phyloP scores from a whole-genome alignment of 495 filamentous ascomycete genomes.

The Hapsidospora chrysogenum region DNA sequence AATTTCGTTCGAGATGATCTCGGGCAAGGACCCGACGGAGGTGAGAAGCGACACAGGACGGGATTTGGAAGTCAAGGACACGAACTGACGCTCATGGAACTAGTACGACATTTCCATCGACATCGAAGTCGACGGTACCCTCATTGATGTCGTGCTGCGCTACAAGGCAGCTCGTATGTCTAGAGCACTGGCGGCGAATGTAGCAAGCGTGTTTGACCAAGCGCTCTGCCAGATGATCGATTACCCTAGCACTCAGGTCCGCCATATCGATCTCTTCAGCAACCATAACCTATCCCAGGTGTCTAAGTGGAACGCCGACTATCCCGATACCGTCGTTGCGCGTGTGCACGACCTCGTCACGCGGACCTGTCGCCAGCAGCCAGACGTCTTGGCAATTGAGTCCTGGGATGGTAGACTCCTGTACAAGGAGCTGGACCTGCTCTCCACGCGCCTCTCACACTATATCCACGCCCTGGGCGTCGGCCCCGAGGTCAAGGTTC shows the following conservation, averaged over 20 bases:
- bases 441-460: slow-evolving; percentile 26
- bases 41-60: too few species aligned
- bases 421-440: slow-evolving; percentile 16
- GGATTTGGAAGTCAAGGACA: too few species aligned
- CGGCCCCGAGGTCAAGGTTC: slow-evolving; percentile 24
- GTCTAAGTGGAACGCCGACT: not conserved
- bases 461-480: slow-evolving; percentile 19
- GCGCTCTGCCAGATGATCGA: slow-evolving; percentile 6
- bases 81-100: too few species aligned
- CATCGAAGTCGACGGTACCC: not conserved
- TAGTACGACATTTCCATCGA: not conserved
- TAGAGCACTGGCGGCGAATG: slow-evolving; percentile 3
- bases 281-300: not conserved
- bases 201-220: slow-evolving; percentile 7
- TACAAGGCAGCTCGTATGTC: not conserved
- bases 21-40: too few species aligned
- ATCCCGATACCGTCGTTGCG: not conserved
- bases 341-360: not conserved
- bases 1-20: too few species aligned
- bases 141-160: not conserved
- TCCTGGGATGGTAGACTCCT: slow-evolving; percentile 39
- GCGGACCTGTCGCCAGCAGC: not conserved
- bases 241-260: not conserved
- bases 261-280: not conserved
- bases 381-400: slow-evolving; percentile 6